Evolutionary conservation across 1,284 basidiomycete species (phyloP), one percentile per base, ranked within the genome.

Genomic region (Neotropicomus parvogracilis): DNA sequence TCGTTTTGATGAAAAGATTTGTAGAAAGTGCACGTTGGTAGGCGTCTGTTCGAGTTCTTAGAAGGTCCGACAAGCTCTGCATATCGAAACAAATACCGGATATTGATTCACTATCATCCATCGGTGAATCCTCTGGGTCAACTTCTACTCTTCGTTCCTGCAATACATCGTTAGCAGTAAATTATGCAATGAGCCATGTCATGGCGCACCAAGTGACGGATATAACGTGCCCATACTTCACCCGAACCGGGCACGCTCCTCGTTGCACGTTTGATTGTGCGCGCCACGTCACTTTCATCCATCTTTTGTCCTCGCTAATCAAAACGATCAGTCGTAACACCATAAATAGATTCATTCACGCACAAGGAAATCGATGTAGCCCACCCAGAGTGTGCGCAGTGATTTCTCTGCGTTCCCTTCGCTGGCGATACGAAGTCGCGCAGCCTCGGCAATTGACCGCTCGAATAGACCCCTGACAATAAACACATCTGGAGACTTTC

Each of bases 401-500:
- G 70, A 74, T 52, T 77, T 72, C 59, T 88, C 84, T 17, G 81
- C 77, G 16, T 70, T 74, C 7, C 58, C 53, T 52, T 83, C 77
- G 0, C 75, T 78, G 11, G 64, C 54, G 54, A 80, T 80, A 40
- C 76, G 69, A 36, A 74, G 68, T 59, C 70, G 80, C 5, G 81
- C 83, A 1, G 83, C 84, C 54, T 88, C 81, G 3, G 83, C 71
- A 38, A 93, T 81, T 0, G 89, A 84, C 10, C 92, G 79, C 64
- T 95, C 91, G 58, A 86, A 90, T 1, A 92, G 70, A 2, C 74
- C 74, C 5, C 70, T 68, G 24, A 87, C 71, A 7, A 91, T 70
- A 32, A 75, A 72, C 5, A 78, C 54, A 58, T 93, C 85, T 0
- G 83, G 82, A 43, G 75, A 73, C 62, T 80, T 86, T 27, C 78